Evolutionary conservation across 129 eudicot species (phyloP).

Genomic region (Saussurea involucrata): DNA sequence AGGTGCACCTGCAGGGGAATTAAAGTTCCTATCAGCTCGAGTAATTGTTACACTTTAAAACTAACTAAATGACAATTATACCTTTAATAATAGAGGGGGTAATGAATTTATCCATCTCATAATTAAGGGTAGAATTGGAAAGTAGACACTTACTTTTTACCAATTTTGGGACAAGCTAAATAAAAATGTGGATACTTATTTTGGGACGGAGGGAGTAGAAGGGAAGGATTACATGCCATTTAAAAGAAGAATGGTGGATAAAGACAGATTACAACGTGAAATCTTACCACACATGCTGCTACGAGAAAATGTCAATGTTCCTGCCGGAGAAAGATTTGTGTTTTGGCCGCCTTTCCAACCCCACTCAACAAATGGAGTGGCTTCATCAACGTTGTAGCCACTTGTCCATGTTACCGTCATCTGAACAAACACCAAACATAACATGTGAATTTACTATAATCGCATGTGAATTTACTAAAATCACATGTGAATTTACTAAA

Average conservation of each 20-base stretch:
- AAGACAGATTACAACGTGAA: not conserved
- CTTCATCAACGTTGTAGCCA: slow-evolving; percentile 73
- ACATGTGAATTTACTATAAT: not conserved
- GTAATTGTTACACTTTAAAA: not conserved
- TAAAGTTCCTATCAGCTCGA: not conserved
- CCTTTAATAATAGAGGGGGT: not conserved
- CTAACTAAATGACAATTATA: not conserved
- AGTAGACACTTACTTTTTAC: not conserved
- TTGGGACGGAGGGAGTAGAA: not conserved
- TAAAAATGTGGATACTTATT: not conserved
- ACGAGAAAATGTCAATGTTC: slow-evolving; percentile 59
- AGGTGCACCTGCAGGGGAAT: slow-evolving; percentile 50
- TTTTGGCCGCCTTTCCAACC: slow-evolving; percentile 43
- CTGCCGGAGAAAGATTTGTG: slow-evolving; percentile 51
- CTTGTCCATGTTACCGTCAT: slow-evolving; percentile 89
- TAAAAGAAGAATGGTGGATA: not conserved
- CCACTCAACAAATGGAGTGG: slow-evolving; percentile 66
- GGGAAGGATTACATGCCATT: not conserved
- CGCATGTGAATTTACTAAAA: not conserved
- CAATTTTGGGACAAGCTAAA: not conserved
- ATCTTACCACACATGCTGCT: slow-evolving; percentile 76
- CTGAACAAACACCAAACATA: slow-evolving; percentile 30
- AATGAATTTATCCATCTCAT: not conserved
- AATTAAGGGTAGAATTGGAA: not conserved
- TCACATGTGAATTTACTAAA: not conserved